Conservation (phyloP, 2,329 filamentous ascomycete species). For the Phialophora chinensis region DNA sequence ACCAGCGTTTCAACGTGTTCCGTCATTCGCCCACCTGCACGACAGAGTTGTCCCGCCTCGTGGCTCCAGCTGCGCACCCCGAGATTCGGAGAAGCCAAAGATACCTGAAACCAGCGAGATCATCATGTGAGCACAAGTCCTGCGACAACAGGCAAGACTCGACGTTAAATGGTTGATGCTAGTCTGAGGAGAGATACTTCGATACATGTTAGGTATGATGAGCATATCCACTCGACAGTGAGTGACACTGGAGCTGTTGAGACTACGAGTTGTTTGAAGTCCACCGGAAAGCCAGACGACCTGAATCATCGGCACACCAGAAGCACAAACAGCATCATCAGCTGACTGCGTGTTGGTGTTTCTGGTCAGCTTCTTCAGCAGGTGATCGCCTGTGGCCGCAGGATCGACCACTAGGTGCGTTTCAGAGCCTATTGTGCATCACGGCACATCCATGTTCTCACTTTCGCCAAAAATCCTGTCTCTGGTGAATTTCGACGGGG, state of each 20-base stretch:
- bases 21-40: conserved; percentile 26
- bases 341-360: conserved; percentile 4
- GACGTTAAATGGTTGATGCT: conserved; percentile 8
- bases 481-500: conserved; percentile 12
- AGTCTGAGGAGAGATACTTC: neutral
- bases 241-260: neutral
- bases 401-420: conserved; percentile 27
- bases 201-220: conserved; percentile 7
- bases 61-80: conserved; percentile 18
- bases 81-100: conserved; percentile 11
- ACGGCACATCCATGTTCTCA: neutral
- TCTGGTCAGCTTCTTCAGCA: conserved; percentile 9
- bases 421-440: conserved; percentile 22
- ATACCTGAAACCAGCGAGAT: conserved; percentile 32
- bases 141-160: neutral
- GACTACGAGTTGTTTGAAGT: neutral
- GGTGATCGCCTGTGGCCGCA: conserved; percentile 12
- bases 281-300: neutral
- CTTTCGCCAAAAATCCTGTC: conserved; percentile 6
- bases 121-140: conserved; percentile 19
- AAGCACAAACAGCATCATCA: neutral
- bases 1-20: conserved; percentile 29
- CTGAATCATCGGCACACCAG: neutral
- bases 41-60: conserved; percentile 26
- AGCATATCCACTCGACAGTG: neutral